Evolutionary conservation across 176 grass and related monocot species (phyloP), one percentile per base, ranked within the genome.

Genomic region (Zizania latifolia): DNA sequence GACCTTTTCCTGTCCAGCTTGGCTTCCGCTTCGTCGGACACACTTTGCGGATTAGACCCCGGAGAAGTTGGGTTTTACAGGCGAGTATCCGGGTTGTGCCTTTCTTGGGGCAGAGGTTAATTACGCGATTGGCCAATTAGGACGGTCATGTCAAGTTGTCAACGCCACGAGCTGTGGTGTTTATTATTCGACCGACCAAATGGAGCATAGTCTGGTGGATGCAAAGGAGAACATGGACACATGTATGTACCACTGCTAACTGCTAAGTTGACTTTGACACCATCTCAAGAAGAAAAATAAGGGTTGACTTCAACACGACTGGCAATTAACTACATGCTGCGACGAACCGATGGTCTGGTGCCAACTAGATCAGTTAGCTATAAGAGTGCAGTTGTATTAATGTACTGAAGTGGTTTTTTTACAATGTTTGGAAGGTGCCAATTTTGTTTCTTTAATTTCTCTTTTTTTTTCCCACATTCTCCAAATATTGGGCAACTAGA

Each of bases 41-140:
- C n/a, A 8, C 34, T 22, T 15, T 35, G n/a, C 28, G 6, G 29
- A 17, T 1, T 1, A 1, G 6, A 19, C 28, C 59, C 45, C 48
- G 48, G 4, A 8, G n/a, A 53, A 0, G 0, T n/a, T 17, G n/a
- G 19, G 48, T 53, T 53, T 53, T 10, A 0, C 48, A 51, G 1
- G 19, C 17, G n/a, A 6, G 17, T 51, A n/a, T 21, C 46, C 19
- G n/a, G 46, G 46, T 21, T 21, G 46, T 51, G 19, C 17, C 9
- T 39, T 85, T 40, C 62, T 68, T 74, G 76, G 32, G 29, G 13
- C 21, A 51, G 60, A 74, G 68, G 76, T 44, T 5, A 78, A 6
- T 0, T n/a, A n/a, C n/a, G n/a, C 4, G 5, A 9, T n/a, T n/a
- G n/a, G n/a, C n/a, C n/a, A n/a, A n/a, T n/a, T n/a, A n/a, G n/a